These are phyloP conservation scores for Microbotryum silenes-acaulis DNA, from an alignment of 1,284 basidiomycete genomes.

Conservation along the genomic window DNA sequence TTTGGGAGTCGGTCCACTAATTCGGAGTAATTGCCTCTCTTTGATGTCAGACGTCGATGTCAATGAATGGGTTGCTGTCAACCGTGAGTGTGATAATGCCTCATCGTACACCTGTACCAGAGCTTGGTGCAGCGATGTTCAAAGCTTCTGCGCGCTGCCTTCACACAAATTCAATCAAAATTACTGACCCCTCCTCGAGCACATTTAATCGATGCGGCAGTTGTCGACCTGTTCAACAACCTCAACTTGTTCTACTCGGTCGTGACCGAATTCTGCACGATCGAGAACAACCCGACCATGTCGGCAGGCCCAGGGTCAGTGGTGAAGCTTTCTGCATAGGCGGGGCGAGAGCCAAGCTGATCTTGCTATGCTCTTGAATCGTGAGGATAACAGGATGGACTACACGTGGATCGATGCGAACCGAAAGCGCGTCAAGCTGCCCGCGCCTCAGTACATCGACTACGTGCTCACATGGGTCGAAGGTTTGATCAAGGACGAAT, in stretches of 20 bases:
- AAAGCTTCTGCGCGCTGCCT: neutral
- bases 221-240: conserved; percentile 64
- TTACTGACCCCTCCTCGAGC: neutral
- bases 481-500: conserved; percentile 85
- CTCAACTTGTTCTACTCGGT: conserved; percentile 96
- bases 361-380: neutral
- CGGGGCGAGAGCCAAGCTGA: neutral
- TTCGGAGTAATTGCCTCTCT: too few relatives aligned
- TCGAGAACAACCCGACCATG: conserved; percentile 85
- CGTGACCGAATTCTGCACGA: conserved; percentile 88
- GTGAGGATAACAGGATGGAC: conserved; percentile 59
- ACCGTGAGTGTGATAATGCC: conserved; percentile 56
- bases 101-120: too few relatives aligned
- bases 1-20: too few relatives aligned
- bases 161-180: neutral
- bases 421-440: conserved; percentile 83
- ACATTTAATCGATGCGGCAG: conserved; percentile 22
- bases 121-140: neutral
- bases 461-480: conserved; percentile 99
- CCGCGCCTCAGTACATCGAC: conserved; percentile 95
- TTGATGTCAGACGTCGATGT: conserved; percentile 63
- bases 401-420: conserved; percentile 98
- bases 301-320: conserved; percentile 77
- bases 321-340: neutral
- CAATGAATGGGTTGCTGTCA: conserved; percentile 98